Conservation (phyloP, 1,139 yeast genomes). For the Diutina neorugosa region DNA sequence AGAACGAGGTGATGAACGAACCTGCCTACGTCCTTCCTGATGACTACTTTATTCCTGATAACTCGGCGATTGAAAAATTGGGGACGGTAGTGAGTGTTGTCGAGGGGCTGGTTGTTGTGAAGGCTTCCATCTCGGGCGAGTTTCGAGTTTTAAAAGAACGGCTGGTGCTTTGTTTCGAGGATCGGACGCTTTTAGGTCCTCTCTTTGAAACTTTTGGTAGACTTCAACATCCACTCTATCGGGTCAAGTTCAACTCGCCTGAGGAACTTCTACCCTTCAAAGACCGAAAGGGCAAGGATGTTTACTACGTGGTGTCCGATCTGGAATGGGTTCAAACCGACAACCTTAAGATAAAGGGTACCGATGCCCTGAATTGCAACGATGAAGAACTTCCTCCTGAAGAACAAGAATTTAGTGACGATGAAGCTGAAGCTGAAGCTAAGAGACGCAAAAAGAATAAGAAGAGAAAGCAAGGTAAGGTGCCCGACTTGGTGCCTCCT, state of each 20-base stretch:
- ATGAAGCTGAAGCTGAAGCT: slow-evolving; percentile 60
- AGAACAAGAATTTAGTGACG: slow-evolving; percentile 93
- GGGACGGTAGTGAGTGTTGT: slow-evolving; percentile 66
- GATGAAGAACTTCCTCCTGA: slow-evolving; percentile 91
- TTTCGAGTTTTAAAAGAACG: slow-evolving; percentile 73
- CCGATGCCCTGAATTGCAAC: slow-evolving; percentile 89
- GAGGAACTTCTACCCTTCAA: slow-evolving; percentile 38
- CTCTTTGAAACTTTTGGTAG: slow-evolving; percentile 87
- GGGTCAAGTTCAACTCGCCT: slow-evolving; percentile 52
- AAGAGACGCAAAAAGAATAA: slow-evolving; percentile 50
- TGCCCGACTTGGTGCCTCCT: slow-evolving; percentile 2
- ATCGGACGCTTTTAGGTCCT: slow-evolving; percentile 65
- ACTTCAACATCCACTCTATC: slow-evolving; percentile 69
- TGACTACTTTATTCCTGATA: slow-evolving; percentile 44
- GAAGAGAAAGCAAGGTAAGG: slow-evolving; percentile 12
- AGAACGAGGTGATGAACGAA: slow-evolving; percentile 65
- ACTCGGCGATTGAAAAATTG: slow-evolving; percentile 57
- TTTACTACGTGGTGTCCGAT: slow-evolving; percentile 69
- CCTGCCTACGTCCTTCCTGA: slow-evolving; percentile 57
- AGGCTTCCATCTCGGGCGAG: slow-evolving; percentile 75
- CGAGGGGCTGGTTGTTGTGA: slow-evolving; percentile 60
- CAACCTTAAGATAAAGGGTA: slow-evolving; percentile 63
- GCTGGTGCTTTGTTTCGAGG: slow-evolving; percentile 69
- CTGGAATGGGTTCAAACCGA: slow-evolving; percentile 75
- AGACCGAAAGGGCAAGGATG: slow-evolving; percentile 41